These are phyloP conservation scores for Castanea sativa DNA, from an alignment of 306 rosid species.

Conservation along the genomic window DNA sequence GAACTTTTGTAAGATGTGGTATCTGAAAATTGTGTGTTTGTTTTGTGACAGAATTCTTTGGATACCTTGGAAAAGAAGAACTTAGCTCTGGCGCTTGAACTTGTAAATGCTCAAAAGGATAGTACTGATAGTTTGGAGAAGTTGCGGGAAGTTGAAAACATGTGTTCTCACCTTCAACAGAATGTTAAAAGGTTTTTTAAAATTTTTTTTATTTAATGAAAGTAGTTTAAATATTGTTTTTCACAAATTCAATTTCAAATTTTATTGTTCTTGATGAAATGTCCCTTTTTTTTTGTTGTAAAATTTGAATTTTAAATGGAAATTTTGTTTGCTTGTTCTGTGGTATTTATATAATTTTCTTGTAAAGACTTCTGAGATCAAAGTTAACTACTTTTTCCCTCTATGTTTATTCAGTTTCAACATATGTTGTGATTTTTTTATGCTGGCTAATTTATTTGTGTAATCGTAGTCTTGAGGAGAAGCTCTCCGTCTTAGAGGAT, in stretches of 20 bases:
- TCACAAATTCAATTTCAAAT: not conserved
- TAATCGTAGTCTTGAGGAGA: constrained; percentile 68
- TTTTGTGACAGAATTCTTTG: constrained; percentile 54
- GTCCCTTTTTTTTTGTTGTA: not conserved
- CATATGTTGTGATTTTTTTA: not conserved
- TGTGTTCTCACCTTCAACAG: constrained; percentile 67
- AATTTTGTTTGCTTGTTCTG: not conserved
- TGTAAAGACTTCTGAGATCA: not conserved
- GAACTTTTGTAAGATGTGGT: not conserved
- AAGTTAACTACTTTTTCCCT: not conserved
- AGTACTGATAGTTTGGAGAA: constrained; percentile 48
- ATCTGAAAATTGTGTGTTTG: constrained; percentile 17
- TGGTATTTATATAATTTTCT: not conserved
- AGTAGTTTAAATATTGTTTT: not conserved
- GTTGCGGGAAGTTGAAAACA: constrained; percentile 62
- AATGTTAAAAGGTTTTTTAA: constrained; percentile 57
- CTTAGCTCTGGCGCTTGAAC: constrained; percentile 50
- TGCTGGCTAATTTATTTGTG: not conserved
- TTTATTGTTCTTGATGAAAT: not conserved
- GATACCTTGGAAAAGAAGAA: constrained; percentile 70
- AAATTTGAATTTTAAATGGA: not conserved
- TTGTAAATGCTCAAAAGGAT: constrained; percentile 53
- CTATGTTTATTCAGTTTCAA: not conserved
- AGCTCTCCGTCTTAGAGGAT: constrained; percentile 60
- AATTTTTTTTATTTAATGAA: not conserved